Base-by-base conservation (phyloP, 2,329 filamentous ascomycete species). In the Trichoderma sp. region DNA sequence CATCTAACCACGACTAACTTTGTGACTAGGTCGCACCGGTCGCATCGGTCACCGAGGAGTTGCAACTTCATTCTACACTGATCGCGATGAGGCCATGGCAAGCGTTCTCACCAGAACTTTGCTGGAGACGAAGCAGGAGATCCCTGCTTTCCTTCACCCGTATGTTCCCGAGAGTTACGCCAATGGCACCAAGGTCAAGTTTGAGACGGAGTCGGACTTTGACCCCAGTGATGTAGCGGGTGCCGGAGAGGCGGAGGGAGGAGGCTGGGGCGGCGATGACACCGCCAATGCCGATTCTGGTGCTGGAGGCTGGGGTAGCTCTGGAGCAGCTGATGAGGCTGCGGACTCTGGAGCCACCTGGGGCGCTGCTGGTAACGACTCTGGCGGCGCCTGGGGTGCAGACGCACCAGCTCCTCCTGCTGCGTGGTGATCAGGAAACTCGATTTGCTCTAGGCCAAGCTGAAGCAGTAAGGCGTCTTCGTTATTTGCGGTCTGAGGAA, bases 61-160 rank as follows among this genome's bases (percentile, higher is more conserved):
- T 5, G 94, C 95, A 0, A 94, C 92, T 0, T 97, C 94, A 0
- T 94, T 99, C 81, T 98, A 90, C 83, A 92, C 90, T 29, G 89
- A 94, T 1, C 82, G 85, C 1, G 92, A 98, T 73, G 87, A 91
- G 67, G 85, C 89, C 3, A 81, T 98, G 50, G 93, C 86, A 0
- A 84, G 86, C 10, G 88, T 91, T 2, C 83, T 99, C 0, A 91
- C 92, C 42, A 93, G 94, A 76, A 89, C 92, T 6, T 83, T 99
- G 0, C 75, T 97, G 0, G 94, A 98, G 79, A 92, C 88, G 5
- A 84, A 88, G 5, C 93, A 97, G 78, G 79, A 83, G 0, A 80
- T 99, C 29, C 95, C 95, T 0, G 91, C 96, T 0, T 98, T 98
- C 76, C 85, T 98, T 0, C 76, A 90, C 71, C 71, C 82, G 1